Percentiles rank a stretch among this genome's conserved stretches.
Conservation (phyloP, 495 filamentous ascomycete genomes). For the Penicillium waksmanii region DNA sequence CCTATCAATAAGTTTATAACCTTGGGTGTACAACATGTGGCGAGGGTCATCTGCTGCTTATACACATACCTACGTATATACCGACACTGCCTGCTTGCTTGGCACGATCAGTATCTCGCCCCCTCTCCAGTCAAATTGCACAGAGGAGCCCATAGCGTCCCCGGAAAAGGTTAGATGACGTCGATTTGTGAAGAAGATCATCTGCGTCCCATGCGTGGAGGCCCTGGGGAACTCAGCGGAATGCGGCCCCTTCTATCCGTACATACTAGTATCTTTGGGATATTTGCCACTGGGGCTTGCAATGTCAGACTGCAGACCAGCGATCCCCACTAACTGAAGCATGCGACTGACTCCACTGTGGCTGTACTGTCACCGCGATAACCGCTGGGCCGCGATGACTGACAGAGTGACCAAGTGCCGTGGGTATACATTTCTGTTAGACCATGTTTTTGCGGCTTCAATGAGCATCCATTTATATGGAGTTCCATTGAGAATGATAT, state of each 20-base stretch:
- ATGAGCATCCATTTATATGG: too few species aligned
- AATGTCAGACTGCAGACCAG: constrained; percentile 13
- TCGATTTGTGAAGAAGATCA: constrained; percentile 20
- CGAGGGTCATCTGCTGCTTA: too few species aligned
- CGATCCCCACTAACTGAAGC: constrained; percentile 17
- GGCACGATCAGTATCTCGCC: neutral
- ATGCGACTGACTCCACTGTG: constrained; percentile 21
- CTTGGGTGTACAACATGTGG: neutral
- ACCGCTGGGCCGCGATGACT: neutral
- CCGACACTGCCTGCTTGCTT: neutral
- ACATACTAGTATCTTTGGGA: neutral
- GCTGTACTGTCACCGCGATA: constrained; percentile 12
- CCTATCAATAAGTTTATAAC: neutral
- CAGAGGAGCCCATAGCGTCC: constrained; percentile 2
- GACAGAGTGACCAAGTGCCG: neutral
- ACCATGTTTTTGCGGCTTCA: too few species aligned
- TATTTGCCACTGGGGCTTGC: constrained; percentile 10
- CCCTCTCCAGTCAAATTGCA: neutral
- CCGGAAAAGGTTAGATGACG: constrained; percentile 4
- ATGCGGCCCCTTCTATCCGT: neutral
- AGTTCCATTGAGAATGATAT: neutral
- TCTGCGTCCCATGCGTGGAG: constrained; percentile 20
- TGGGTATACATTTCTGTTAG: too few species aligned
- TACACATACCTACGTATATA: neutral
- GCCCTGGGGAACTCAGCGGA: constrained; percentile 5